phyloP scores from a whole-genome alignment of 305 asterid genomes.

The Fraxinus latifolia region DNA sequence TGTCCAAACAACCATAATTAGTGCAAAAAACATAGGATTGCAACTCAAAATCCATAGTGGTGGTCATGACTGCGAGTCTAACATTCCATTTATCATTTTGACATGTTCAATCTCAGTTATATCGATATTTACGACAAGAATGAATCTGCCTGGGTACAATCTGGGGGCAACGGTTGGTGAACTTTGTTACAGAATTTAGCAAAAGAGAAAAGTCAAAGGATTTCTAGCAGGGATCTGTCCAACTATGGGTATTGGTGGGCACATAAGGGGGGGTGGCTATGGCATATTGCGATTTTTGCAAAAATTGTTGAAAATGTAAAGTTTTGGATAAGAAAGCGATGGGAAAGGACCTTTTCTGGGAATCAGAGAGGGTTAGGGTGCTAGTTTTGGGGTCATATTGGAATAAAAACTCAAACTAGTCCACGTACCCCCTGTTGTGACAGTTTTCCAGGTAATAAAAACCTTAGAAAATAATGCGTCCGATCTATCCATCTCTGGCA shows the following conservation, averaged over 20 bases:
- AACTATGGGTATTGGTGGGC: conserved; percentile 42
- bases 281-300: conserved; percentile 33
- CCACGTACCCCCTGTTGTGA: conserved; percentile 18
- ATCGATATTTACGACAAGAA: conserved; percentile 7
- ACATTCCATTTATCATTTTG: conserved; percentile 16
- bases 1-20: conserved; percentile 24
- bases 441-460: conserved; percentile 25
- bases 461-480: conserved; percentile 21
- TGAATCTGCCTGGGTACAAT: conserved; percentile 35
- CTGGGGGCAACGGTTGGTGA: conserved; percentile 41
- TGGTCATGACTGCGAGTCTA: conserved; percentile 40
- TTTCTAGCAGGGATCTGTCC: conserved; percentile 39
- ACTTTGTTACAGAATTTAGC: conserved; percentile 35
- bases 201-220: conserved; percentile 29
- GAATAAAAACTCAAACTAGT: conserved; percentile 31
- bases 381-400: conserved; percentile 38
- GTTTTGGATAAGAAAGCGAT: conserved; percentile 28
- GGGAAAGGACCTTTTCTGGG: conserved; percentile 41
- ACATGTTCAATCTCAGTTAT: conserved; percentile 22
- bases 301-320: conserved; percentile 28
- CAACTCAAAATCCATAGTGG: conserved; percentile 37
- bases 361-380: conserved; percentile 43
- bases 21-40: conserved; percentile 16
- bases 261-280: conserved; percentile 40
- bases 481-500: conserved; percentile 27